Base-by-base conservation (phyloP, 2,329 filamentous ascomycete species). In the Tolypocladium guangdongense region DNA sequence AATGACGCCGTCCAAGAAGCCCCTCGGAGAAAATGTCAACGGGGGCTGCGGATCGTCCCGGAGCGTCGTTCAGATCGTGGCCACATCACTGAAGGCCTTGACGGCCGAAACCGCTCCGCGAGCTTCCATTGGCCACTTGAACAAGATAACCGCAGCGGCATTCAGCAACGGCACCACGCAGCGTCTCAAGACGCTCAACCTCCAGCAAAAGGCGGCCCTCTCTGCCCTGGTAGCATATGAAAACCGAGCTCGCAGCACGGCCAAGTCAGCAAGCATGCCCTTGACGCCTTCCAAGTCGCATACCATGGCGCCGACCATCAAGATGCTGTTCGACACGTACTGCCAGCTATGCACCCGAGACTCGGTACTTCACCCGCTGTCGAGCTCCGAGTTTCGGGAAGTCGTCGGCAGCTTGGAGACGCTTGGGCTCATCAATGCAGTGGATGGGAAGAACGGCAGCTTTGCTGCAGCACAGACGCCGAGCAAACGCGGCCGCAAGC, bases 201-300 rank as follows among this genome's bases (percentile, higher is more conserved):
- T 99, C 2, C 95, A 99, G 66, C 93, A 99, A 69, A 97, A 96
- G 68, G 93, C 92, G 4, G 90, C 92, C 0, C 78, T 99, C 11
- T 99, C 93, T 71, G 83, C 92, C 0, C 77, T 99, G 16, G 79
- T 92, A 39, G 89, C 90, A 2, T 82, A 93, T n/a, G 91, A 96
- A 67, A 88, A 87, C 62, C 83, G 83, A 57, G 86, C 81, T 59
- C 77, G 82, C 49, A 73, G 73, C 8, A 62, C 55, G 52, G 71
- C 74, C 54, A 80, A 72, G 62, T 72, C 71, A 38, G 60, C 69
- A 22, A 65, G 63, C 36, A 60, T 70, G 35, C 63, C 66, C 37
- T 62, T 63, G 39, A 83, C 86, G 2, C 84, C 86, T 0, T 83
- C 83, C 11, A 88, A 86, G 63, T 68, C 74, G 5, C 73, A 73